Evolutionary conservation across 2,329 filamentous ascomycete species (phyloP), one percentile per base, ranked within the genome.

Genomic region (Lomentospora prolificans): DNA sequence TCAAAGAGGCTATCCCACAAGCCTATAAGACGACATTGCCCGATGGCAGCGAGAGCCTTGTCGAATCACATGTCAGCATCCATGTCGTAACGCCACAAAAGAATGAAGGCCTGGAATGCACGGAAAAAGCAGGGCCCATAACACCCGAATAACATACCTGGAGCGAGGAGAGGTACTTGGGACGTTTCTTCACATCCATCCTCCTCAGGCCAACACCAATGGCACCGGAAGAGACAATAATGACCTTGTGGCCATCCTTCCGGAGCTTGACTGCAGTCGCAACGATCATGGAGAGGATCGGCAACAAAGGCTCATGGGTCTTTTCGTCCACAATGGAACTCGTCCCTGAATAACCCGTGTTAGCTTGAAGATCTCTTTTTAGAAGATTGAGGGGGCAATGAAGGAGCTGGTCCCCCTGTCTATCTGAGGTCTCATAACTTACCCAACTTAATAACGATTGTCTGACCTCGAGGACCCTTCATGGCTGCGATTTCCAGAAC

Each of bases 281-380:
- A 61, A 97, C 94, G 61, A 99, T 96, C 58, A 92, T 77, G 58
- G 88, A 91, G 57, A 99, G 76, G 62, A 90, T 95, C 3, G 91
- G 94, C 39, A 99, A 80, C 33, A 96, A 81, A 3, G 94, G 94
- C 67, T 96, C 89, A 72, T 96, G 94, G 22, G 89, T 95, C 67
- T 85, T 87, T 69, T 99, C 94, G 72, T 97, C 90, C 61, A 99
- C 91, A 63, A 99, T 97, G n/a, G 94, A 97, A 70, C 90, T 96
- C 50, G 94, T 97, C 64, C 94, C 94, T 99, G 63, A 58, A 58
- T 33, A 57, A 54, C 12, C 30, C 14, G 30, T 3, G 36, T 44
- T 46, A 28, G 14, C 52, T 41, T 41, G 22, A 25, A 10, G 17
- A 48, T 8, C 25, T n/a, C 50, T 28, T 28, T 25, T 12, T 46